Percentiles rank a stretch among this genome's conserved stretches.
These are phyloP conservation scores for Macaranga tanarius DNA, from an alignment of 441 rosid genomes.

Conservation along the genomic window DNA sequence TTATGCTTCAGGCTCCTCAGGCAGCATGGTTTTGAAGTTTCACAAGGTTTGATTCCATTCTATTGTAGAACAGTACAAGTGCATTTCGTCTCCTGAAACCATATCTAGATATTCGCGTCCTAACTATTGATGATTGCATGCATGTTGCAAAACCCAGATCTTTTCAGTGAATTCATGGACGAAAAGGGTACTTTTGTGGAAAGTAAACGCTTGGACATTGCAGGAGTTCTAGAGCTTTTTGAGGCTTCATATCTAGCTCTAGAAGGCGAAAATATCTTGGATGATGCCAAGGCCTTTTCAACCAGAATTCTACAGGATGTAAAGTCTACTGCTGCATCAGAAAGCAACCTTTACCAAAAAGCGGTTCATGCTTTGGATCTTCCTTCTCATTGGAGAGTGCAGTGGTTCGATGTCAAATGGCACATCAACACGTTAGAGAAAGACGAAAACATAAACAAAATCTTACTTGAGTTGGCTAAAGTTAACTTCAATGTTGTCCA, in stretches of 20 bases:
- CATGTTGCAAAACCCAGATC: constrained; percentile 27
- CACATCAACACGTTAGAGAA: constrained; percentile 26
- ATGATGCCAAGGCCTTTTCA: constrained; percentile 32
- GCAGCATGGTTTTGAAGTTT: constrained; percentile 38
- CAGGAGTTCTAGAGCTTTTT: constrained; percentile 37
- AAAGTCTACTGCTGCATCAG: background rate
- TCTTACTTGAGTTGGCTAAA: constrained; percentile 38
- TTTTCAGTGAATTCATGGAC: constrained; percentile 34
- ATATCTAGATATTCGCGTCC: background rate
- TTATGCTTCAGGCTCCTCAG: constrained; percentile 46
- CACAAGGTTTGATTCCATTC: constrained; percentile 35
- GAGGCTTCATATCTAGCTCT: constrained; percentile 46
- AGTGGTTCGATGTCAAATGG: constrained; percentile 50
- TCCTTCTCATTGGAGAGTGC: constrained; percentile 41
- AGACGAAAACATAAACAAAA: background rate
- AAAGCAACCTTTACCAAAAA: background rate
- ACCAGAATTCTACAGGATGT: constrained; percentile 16
- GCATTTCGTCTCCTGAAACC: too few species aligned
- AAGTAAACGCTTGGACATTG: constrained; percentile 19
- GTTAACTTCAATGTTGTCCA: constrained; percentile 46
- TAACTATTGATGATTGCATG: background rate
- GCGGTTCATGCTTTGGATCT: constrained; percentile 41
- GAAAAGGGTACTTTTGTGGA: constrained; percentile 12
- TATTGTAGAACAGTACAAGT: too few species aligned
- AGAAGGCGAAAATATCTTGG: constrained; percentile 37